A percentile compares a stretch with the other conserved stretches of the same genome.
Conservation (phyloP, 2,329 filamentous ascomycete species). For the Cladophialophora bantiana region DNA sequence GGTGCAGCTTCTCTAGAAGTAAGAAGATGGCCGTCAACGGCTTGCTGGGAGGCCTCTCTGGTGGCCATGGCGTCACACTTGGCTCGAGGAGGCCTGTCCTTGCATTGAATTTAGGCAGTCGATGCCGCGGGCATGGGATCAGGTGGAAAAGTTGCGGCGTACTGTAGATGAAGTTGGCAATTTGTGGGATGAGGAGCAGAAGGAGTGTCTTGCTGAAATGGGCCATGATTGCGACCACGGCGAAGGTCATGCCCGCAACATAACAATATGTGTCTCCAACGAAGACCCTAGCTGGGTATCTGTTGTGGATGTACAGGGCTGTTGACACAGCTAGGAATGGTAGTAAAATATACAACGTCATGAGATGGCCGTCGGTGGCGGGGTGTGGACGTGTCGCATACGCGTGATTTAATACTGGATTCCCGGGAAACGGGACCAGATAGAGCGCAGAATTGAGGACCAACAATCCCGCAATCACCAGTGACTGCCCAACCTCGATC, state of each 20-base stretch:
- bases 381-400: constrained; percentile 81
- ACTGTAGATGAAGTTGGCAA: constrained; percentile 96
- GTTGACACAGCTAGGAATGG: constrained; percentile 92
- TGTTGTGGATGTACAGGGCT: constrained; percentile 88
- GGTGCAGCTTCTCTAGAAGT: constrained; percentile 70
- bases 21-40: constrained; percentile 70
- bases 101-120: constrained; percentile 86
- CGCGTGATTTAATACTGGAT: constrained; percentile 38
- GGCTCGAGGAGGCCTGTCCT: constrained; percentile 85
- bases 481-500: constrained; percentile 92
- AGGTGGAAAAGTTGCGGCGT: constrained; percentile 88
- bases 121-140: constrained; percentile 90
- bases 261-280: constrained; percentile 99
- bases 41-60: constrained; percentile 70
- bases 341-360: constrained; percentile 92
- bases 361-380: constrained; percentile 92
- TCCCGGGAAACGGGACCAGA: constrained; percentile 64
- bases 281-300: constrained; percentile 94
- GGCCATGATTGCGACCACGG: constrained; percentile 92
- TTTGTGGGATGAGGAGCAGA: constrained; percentile 88
- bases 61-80: constrained; percentile 77
- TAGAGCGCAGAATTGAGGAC: constrained; percentile 88
- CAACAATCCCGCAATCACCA: constrained; percentile 85
- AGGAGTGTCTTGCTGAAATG: constrained; percentile 98
- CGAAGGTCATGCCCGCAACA: constrained; percentile 98